These are phyloP conservation scores for Salix purpurea DNA, from an alignment of 345 rosid genomes.

Conservation along the genomic window DNA sequence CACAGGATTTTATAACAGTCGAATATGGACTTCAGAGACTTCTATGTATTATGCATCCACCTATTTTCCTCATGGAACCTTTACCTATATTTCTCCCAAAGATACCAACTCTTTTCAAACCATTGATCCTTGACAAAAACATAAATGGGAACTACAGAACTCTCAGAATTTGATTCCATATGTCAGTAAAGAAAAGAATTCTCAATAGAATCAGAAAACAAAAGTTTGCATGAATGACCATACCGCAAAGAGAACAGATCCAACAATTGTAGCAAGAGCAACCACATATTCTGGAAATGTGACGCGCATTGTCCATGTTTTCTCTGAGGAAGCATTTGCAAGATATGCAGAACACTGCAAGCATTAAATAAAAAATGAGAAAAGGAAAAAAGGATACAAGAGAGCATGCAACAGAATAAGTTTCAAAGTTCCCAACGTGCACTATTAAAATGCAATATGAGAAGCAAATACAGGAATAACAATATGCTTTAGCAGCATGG, in stretches of 20 bases:
- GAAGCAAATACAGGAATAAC: neutral
- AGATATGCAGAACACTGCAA: constrained; percentile 78
- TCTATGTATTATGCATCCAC: neutral
- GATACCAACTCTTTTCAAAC: neutral
- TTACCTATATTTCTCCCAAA: neutral
- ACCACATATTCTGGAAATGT: constrained; percentile 98
- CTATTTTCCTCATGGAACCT: neutral
- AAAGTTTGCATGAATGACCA: constrained; percentile 16
- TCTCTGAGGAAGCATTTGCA: constrained; percentile 71
- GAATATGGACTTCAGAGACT: neutral
- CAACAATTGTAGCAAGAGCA: constrained; percentile 94
- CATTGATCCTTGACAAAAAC: neutral
- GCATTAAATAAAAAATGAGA: neutral
- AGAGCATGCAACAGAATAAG: neutral
- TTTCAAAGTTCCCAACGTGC: constrained; percentile 1
- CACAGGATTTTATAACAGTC: neutral
- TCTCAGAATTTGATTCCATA: neutral
- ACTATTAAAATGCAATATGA: neutral
- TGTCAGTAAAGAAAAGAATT: neutral
- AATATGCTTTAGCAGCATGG: neutral
- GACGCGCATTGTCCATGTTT: constrained; percentile 90
- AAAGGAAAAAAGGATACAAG: constrained; percentile 4
- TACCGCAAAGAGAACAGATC: constrained; percentile 95
- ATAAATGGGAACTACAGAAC: neutral
- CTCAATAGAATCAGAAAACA: neutral